Evolutionary conservation across 345 rosid species (phyloP), one percentile per base, ranked within the genome.

Genomic region (Lepidium didymum): DNA sequence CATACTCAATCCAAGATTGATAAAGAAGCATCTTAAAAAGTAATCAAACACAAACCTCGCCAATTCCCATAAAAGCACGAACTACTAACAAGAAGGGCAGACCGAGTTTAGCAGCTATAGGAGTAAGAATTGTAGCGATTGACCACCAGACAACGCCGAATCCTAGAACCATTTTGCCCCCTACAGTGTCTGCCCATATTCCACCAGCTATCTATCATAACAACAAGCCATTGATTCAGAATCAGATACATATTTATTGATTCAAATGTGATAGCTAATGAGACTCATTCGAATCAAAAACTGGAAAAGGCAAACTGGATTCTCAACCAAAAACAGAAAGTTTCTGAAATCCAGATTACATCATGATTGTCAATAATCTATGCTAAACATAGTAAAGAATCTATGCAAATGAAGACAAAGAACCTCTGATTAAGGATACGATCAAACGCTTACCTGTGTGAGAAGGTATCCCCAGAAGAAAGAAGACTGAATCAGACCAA

Each of bases 381-480:
- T 29, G 33, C 33, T n/a, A 29, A 29, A 29, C 33, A 29, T 29
- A 6, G 33, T 29, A 29, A 29, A 29, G 33, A 29, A 29, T 21
- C 58, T 54, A 33, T 52, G 36, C 6, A 50, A 43, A n/a, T n/a
- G 7, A 1, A 27, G 2, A 29, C n/a, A 3, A 55, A 55, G 60
- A 35, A 33, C 2, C 10, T 2, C 41, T 16, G 0, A 38, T 38
- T 2, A 57, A 57, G 62, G 19, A 57, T 13, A 1, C 8, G 40
- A 8, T 2, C 1, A 13, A 38, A 68, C 8, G 61, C 37, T 72
- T 51, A 83, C 97, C 85, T 90, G 98, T 10, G 98, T 93, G 35
- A 90, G 97, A 42, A 93, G 89, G 78, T 93, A 93, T 49, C 97
- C 97, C 98, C 97, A 90, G 80, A 90, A 93, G 78, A 93, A 93